phyloP scores from a whole-genome alignment of 2,329 filamentous ascomycete genomes.

The Dothideomycetes sp. region DNA sequence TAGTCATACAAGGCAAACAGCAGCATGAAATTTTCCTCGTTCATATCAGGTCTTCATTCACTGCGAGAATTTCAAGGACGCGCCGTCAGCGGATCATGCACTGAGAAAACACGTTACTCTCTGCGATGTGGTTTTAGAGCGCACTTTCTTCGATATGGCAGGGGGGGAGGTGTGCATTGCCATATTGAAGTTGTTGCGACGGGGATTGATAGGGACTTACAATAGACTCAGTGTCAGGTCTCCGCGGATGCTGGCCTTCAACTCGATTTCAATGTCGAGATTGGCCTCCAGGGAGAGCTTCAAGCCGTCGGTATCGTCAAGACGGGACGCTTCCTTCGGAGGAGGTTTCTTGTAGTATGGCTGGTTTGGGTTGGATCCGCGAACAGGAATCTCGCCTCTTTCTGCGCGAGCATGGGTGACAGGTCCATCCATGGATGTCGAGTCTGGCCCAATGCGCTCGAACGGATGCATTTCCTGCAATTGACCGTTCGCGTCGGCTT shows the following conservation, averaged over 20 bases:
- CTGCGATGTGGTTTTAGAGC: background rate
- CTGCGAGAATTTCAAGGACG: background rate
- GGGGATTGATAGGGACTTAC: too few relatives aligned
- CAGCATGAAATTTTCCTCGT: background rate
- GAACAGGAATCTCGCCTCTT: conserved; percentile 44
- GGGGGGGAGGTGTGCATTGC: too few relatives aligned
- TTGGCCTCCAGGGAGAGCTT: conserved; percentile 66
- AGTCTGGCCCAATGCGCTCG: conserved; percentile 44
- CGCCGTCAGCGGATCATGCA: background rate
- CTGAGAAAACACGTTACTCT: background rate
- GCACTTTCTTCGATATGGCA: background rate
- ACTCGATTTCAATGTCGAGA: conserved; percentile 71
- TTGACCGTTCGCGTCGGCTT: conserved; percentile 40
- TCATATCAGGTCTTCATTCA: background rate
- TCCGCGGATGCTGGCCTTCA: conserved; percentile 77
- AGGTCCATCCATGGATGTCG: conserved; percentile 45
- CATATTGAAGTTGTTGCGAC: too few relatives aligned
- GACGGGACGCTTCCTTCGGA: conserved; percentile 17
- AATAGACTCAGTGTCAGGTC: conserved; percentile 69
- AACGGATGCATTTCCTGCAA: conserved; percentile 39
- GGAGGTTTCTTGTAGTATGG: conserved; percentile 27
- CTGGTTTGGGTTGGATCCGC: conserved; percentile 40
- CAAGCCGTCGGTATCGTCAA: conserved; percentile 52
- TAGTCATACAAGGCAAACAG: background rate
- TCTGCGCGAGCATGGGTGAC: conserved; percentile 43